Percentiles rank a stretch among this genome's conserved stretches.
Conservation (phyloP, 257 asterid species). For the Coffea eugenioides region DNA sequence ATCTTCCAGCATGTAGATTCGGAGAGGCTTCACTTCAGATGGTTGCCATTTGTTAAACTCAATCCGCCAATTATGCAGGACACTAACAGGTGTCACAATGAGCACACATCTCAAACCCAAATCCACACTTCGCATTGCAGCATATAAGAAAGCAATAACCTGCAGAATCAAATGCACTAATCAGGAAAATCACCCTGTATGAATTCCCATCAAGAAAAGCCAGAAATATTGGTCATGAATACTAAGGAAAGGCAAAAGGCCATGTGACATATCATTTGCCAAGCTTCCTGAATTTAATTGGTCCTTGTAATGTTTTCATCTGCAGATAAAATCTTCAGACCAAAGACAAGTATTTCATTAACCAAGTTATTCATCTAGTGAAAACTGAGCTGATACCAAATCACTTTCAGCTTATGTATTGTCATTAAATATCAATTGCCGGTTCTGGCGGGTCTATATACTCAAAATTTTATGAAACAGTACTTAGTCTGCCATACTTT, state of each 20-base stretch:
- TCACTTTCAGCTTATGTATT: not conserved
- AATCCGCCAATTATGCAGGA: conserved; percentile 87
- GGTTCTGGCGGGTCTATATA: not conserved
- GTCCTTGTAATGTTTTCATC: not conserved
- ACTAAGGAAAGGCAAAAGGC: not conserved
- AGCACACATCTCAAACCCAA: conserved; percentile 86
- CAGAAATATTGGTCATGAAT: not conserved
- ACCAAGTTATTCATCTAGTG: not conserved
- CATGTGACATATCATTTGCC: not conserved
- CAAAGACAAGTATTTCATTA: not conserved
- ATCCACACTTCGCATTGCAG: conserved; percentile 88
- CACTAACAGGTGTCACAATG: conserved; percentile 94
- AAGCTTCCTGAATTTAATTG: not conserved
- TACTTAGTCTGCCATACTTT: not conserved
- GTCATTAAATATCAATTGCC: not conserved
- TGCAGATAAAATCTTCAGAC: not conserved
- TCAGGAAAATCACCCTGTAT: conserved; percentile 15
- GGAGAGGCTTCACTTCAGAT: conserved; percentile 85
- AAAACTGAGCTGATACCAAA: not conserved
- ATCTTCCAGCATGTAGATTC: conserved; percentile 90
- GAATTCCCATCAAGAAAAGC: not conserved
- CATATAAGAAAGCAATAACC: conserved; percentile 89
- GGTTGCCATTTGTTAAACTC: conserved; percentile 96
- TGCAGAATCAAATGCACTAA: conserved; percentile 32
- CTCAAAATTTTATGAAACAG: not conserved